Evolutionary conservation across 2,329 filamentous ascomycete genomes (phyloP).

Genomic region (Colletotrichum sp.): DNA sequence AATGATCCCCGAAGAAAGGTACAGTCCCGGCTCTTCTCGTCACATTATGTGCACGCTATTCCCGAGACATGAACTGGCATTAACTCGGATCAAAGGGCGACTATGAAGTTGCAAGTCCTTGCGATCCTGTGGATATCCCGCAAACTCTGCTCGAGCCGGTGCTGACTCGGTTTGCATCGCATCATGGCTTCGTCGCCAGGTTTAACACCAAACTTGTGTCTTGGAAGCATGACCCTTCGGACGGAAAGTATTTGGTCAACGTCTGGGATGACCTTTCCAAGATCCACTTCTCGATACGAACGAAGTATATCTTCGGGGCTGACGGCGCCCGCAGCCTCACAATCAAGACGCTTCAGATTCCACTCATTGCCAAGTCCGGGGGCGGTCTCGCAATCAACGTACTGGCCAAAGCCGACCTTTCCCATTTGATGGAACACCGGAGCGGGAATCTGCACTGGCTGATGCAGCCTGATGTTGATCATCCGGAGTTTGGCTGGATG

Average conservation of each 20-base stretch:
- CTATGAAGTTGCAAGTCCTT: background rate
- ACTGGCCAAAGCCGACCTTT: background rate
- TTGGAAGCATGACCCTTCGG: background rate
- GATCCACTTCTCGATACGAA: conserved; percentile 19
- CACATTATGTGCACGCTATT: background rate
- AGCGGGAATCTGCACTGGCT: background rate
- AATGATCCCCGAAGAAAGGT: background rate
- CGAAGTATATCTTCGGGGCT: conserved; percentile 64
- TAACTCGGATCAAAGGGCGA: background rate
- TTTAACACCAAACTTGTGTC: background rate
- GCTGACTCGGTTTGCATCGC: background rate
- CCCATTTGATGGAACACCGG: background rate
- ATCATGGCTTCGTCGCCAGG: background rate
- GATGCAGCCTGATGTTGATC: background rate
- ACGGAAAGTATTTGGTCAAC: background rate
- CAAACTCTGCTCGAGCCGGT: background rate
- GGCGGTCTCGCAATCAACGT: conserved; percentile 36
- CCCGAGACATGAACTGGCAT: background rate
- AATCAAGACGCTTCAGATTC: conserved; percentile 29
- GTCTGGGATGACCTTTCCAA: background rate
- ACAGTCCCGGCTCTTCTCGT: background rate
- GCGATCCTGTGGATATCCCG: background rate
- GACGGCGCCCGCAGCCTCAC: conserved; percentile 53
- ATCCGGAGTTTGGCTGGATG: background rate
- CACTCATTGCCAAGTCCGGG: conserved; percentile 29